These are phyloP conservation scores for Puccinia coronata DNA, from an alignment of 1,284 basidiomycete species.

Conservation along the genomic window DNA sequence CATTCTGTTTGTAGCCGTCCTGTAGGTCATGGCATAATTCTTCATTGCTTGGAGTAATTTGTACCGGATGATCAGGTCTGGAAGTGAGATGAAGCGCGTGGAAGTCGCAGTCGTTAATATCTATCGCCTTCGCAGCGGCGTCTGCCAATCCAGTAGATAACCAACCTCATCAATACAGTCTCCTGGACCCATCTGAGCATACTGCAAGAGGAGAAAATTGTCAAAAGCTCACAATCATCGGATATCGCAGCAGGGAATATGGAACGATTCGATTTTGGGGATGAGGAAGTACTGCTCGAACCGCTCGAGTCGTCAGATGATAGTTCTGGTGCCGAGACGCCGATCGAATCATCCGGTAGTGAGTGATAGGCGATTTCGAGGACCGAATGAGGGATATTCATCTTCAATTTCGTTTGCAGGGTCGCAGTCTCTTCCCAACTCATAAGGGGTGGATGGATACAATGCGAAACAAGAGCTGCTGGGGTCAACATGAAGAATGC, in stretches of 20 bases:
- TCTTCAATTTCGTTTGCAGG: not conserved
- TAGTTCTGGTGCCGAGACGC: not conserved
- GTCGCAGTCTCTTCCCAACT: not conserved
- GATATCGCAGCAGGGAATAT: not conserved
- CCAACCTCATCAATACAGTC: not conserved
- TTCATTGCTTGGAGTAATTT: not conserved
- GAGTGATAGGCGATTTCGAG: not conserved
- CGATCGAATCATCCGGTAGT: not conserved
- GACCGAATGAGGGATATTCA: too few species aligned
- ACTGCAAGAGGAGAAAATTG: not conserved
- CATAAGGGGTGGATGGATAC: not conserved
- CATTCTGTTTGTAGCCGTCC: not conserved
- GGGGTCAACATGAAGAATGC: not conserved
- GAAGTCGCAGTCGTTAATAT: not conserved
- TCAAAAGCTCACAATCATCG: not conserved
- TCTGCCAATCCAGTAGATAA: not conserved
- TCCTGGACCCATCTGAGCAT: not conserved
- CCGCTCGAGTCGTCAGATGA: not conserved
- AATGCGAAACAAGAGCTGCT: not conserved
- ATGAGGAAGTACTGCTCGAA: not conserved
- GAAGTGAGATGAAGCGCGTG: not conserved
- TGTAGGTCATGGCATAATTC: not conserved
- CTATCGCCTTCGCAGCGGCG: not conserved
- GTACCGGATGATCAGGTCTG: not conserved
- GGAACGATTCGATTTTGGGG: not conserved